Evolutionary conservation across 2,329 filamentous ascomycete genomes (phyloP), one percentile per base, ranked within the genome.

Genomic region (Simplicillium sp.): DNA sequence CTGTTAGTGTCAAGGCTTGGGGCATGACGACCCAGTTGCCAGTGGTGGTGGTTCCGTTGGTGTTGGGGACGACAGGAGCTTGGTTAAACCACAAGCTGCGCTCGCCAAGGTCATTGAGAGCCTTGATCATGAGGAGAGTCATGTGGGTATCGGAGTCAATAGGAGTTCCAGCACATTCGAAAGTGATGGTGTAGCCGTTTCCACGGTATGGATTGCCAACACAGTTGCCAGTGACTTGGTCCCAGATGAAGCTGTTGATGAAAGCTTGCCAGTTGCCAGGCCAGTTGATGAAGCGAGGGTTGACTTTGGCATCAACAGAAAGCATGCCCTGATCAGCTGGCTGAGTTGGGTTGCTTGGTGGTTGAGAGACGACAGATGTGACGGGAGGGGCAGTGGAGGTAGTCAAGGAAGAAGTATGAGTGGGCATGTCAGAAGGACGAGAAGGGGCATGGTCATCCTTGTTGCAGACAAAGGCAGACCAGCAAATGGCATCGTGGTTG

Each of bases 381-480:
- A 52, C 50, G 9, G 58, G 59, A 28, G 55, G 54, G 38, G 56
- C 36, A 5, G 60, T 54, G n/a, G 59, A 62, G 12, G 58, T 59
- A 12, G 54, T 57, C 35, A 56, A 54, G 12, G 31, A 33, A n/a
- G 31, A 33, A 33, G 31, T 33, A 7, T 15, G 13, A 33, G 31
- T 13, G 31, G 13, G 12, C 15, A 62, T 61, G 37, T 61, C 59
- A 8, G 51, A 53, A 32, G 61, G 60, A 5, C 55, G 55, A 43
- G 55, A 42, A 29, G 61, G 61, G 8, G 61, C 47, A 5, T 50
- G 42, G 14, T 55, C 50, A 16, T 62, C 55, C 12, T 57, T 53
- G 38, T 66, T 65, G 51, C 63, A 66, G 44, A 66, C 58, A 48
- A 66, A 66, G 3, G 63, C 63, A 32, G 61, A 61, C 51, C 60